Percentiles rank a stretch among this genome's conserved stretches.
Conservation (phyloP, 768 basidiomycete species). For the Boletus reticulatus region DNA sequence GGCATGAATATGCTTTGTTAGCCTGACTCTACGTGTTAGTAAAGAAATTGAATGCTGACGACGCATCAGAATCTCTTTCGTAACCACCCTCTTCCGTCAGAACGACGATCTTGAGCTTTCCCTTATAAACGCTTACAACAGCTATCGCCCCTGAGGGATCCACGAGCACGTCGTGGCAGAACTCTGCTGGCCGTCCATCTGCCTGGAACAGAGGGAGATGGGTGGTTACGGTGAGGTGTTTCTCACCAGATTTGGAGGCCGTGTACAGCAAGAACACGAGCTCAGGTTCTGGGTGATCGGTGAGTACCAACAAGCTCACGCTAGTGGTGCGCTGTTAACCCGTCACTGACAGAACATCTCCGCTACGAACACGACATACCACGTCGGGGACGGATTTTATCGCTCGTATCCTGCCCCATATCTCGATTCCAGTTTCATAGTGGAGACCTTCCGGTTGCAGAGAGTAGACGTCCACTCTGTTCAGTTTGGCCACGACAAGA, state of each 20-base stretch:
- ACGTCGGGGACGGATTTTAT: constrained; percentile 53
- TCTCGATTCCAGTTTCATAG: constrained; percentile 55
- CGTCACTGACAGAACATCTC: constrained; percentile 4
- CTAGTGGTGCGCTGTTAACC: constrained; percentile 31
- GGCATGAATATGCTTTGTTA: constrained; percentile 4
- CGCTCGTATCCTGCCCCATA: constrained; percentile 67
- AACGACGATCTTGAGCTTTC: constrained; percentile 63
- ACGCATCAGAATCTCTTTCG: constrained; percentile 57
- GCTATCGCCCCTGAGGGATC: constrained; percentile 60
- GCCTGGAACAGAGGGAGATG: constrained; percentile 56
- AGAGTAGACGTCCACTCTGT: constrained; percentile 67
- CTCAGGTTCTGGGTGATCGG: constrained; percentile 76
- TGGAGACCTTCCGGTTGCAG: constrained; percentile 58
- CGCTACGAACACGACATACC: constrained; percentile 36
- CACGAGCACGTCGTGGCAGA: constrained; percentile 67
- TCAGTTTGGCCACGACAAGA: constrained; percentile 66
- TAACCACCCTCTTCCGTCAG: constrained; percentile 52
- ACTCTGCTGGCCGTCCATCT: constrained; percentile 61
- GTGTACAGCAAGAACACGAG: constrained; percentile 60
- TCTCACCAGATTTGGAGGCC: constrained; percentile 33
- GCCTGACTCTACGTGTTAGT: neutral
- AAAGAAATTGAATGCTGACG: constrained; percentile 42
- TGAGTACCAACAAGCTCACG: constrained; percentile 57
- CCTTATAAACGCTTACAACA: constrained; percentile 63
- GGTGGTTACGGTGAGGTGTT: constrained; percentile 38